A percentile compares a stretch with the other conserved stretches of the same genome.
Conservation (phyloP, 2,329 filamentous ascomycete genomes). For the Mycosphaerella arachidis region DNA sequence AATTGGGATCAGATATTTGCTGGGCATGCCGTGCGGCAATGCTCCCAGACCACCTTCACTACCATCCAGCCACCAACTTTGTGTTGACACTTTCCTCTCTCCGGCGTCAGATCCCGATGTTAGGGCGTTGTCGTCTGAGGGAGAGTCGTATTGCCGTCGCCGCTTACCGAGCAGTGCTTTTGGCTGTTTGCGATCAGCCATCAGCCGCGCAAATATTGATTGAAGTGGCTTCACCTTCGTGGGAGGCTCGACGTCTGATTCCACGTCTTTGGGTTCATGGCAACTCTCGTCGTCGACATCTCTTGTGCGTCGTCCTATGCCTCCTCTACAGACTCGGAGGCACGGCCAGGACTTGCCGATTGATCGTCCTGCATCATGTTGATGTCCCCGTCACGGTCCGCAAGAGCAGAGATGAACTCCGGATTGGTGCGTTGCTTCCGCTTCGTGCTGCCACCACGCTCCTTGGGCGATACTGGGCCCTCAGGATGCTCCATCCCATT, state of each 20-base stretch:
- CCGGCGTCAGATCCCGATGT: too few species aligned
- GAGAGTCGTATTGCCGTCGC: not conserved
- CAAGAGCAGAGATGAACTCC: not conserved
- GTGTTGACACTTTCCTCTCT: too few species aligned
- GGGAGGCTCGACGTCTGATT: not conserved
- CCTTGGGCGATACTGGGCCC: not conserved
- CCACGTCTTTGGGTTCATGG: not conserved
- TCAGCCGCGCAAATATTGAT: not conserved
- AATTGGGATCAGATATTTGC: too few species aligned
- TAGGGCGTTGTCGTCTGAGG: too few species aligned
- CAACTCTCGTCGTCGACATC: not conserved
- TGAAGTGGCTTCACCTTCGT: not conserved
- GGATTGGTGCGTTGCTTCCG: not conserved
- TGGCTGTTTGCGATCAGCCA: not conserved
- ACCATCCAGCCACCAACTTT: too few species aligned
- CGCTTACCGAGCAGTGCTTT: not conserved
- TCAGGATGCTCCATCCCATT: not conserved
- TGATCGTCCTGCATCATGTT: not conserved
- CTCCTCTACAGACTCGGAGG: not conserved
- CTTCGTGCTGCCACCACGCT: not conserved
- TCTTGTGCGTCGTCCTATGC: not conserved
- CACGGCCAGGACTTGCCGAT: not conserved
- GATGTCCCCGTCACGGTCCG: not conserved
- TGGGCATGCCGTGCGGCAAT: too few species aligned
- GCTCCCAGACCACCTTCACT: too few species aligned